Conservation (phyloP, 2,329 filamentous ascomycete species). For the Ascocoryne sarcoides region DNA sequence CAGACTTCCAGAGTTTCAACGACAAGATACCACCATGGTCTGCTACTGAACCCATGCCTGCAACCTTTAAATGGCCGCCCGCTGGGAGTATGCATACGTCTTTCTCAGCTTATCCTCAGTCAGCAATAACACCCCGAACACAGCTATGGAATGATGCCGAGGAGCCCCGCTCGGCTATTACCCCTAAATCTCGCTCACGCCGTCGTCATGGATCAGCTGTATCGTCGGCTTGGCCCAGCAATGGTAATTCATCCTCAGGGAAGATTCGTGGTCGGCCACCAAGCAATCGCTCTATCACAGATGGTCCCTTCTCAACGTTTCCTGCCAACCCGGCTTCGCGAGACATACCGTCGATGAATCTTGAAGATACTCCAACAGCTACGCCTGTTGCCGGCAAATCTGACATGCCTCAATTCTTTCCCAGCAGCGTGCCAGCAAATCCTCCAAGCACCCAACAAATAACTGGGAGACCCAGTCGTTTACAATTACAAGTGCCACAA, state of each 20-base stretch:
- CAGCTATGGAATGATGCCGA: constrained; percentile 35
- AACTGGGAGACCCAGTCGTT: constrained; percentile 36
- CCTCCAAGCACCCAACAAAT: constrained; percentile 9
- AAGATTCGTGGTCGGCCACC: constrained; percentile 76
- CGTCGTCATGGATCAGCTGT: constrained; percentile 76
- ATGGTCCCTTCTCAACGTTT: constrained; percentile 62
- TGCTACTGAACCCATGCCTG: constrained; percentile 22
- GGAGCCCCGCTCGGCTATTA: constrained; percentile 68
- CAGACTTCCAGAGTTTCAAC: constrained; percentile 20
- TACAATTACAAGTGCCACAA: constrained; percentile 56
- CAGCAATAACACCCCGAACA: constrained; percentile 59
- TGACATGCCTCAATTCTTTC: constrained; percentile 29
- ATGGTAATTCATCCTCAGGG: constrained; percentile 50
- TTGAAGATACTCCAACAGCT: constrained; percentile 32
- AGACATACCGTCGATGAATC: constrained; percentile 37
- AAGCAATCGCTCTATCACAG: constrained; percentile 56
- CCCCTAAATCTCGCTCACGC: constrained; percentile 47
- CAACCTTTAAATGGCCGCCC: constrained; percentile 29
- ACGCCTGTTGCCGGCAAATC: constrained; percentile 37
- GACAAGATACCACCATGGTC: constrained; percentile 24
- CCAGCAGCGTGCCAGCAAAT: constrained; percentile 11
- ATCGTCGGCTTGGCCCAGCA: constrained; percentile 80
- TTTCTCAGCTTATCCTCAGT: constrained; percentile 64
- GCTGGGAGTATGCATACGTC: constrained; percentile 50
- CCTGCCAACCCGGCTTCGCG: constrained; percentile 48